Evolutionary conservation across 2,329 filamentous ascomycete genomes (phyloP).

Genomic region (Calonectria naviculata): DNA sequence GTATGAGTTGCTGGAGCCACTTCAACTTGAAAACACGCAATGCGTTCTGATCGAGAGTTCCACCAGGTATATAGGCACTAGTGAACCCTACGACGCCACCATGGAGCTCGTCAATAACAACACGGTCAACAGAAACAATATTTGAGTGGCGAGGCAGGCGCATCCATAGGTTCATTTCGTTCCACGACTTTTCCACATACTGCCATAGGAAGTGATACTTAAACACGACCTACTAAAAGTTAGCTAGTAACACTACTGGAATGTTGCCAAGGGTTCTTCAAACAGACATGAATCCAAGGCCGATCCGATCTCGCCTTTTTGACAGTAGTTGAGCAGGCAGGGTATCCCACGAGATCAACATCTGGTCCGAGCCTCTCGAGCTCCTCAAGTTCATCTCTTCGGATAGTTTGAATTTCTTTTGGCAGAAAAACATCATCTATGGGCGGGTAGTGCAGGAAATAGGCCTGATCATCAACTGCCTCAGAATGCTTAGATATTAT

Average conservation of each 20-base stretch:
- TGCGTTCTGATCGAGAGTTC: conserved; percentile 44
- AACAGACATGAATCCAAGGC: too few relatives aligned
- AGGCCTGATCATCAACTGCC: conserved; percentile 38
- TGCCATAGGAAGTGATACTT: conserved; percentile 47
- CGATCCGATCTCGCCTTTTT: conserved; percentile 26
- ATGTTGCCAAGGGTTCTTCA: too few relatives aligned
- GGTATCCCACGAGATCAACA: conserved; percentile 40
- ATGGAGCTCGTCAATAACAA: conserved; percentile 47
- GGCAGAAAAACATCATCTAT: conserved; percentile 31
- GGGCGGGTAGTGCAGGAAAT: conserved; percentile 39
- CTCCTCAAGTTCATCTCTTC: conserved; percentile 38
- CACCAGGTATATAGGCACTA: conserved; percentile 43
- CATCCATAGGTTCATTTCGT: conserved; percentile 48
- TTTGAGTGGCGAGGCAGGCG: conserved; percentile 48
- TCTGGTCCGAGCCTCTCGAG: conserved; percentile 40
- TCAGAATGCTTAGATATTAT: conserved; percentile 36
- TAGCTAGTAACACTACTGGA: not conserved
- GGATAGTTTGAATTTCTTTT: conserved; percentile 30
- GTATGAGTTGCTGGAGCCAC: conserved; percentile 50
- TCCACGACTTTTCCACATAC: conserved; percentile 37
- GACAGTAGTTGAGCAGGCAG: conserved; percentile 12
- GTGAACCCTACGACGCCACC: conserved; percentile 50
- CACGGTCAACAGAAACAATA: conserved; percentile 45
- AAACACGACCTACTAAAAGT: conserved; percentile 37
- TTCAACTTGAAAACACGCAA: conserved; percentile 47